Percentiles rank a stretch among this genome's conserved stretches.
phyloP scores from a whole-genome alignment of 148 eudicot genomes.

The Limonium bicolor region DNA sequence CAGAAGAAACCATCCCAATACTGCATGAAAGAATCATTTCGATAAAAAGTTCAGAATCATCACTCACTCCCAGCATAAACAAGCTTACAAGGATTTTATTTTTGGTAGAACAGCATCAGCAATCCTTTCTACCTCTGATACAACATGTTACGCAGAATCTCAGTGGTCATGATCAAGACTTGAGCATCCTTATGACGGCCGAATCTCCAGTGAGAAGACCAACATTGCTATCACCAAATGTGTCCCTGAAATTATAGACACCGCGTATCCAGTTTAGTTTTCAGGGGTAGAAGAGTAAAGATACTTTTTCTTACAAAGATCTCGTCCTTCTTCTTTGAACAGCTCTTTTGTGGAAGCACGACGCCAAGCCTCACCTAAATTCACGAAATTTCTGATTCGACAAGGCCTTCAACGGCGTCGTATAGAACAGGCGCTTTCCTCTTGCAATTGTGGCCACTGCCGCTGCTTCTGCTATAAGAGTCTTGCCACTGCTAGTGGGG shows the following conservation, averaged over 20 bases:
- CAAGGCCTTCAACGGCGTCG: constrained; percentile 92
- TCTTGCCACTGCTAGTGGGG: constrained; percentile 95
- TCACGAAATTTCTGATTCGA: constrained; percentile 97
- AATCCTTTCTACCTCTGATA: constrained; percentile 50
- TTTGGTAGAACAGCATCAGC: too few species aligned
- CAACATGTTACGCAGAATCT: constrained; percentile 90
- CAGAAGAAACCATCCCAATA: constrained; percentile 67
- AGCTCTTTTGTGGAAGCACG: too few species aligned
- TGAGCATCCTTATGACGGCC: constrained; percentile 86
- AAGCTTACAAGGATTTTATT: too few species aligned
- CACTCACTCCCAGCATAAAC: background rate
- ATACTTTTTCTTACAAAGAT: too few species aligned
- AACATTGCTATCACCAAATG: constrained; percentile 84
- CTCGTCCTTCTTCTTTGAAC: too few species aligned
- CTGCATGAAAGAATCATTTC: constrained; percentile 49
- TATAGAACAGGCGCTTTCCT: constrained; percentile 77
- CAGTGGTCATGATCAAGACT: constrained; percentile 92
- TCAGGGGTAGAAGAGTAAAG: too few species aligned
- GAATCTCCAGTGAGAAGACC: constrained; percentile 99
- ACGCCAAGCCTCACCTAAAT: constrained; percentile 75
- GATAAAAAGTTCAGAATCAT: background rate
- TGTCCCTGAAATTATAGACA: constrained; percentile 30
- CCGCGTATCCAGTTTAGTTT: too few species aligned
- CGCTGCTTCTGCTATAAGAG: constrained; percentile 93
- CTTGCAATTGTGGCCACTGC: constrained; percentile 82